Evolutionary conservation across 768 basidiomycete genomes (phyloP).

Genomic region (Amyloporia xantha): DNA sequence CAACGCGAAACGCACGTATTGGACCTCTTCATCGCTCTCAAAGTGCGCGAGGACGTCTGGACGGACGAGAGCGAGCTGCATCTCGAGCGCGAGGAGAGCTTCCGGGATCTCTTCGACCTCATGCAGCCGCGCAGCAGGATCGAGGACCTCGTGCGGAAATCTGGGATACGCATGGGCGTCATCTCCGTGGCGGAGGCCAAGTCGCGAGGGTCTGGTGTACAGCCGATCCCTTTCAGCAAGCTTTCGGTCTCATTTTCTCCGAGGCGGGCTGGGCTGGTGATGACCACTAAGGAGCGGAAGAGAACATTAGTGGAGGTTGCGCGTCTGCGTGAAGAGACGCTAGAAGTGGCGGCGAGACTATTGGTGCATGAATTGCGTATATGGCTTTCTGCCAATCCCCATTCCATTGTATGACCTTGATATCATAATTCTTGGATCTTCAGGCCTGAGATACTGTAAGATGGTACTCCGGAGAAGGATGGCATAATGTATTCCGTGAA

Average conservation of each 20-base stretch:
- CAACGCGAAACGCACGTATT: conserved; percentile 73
- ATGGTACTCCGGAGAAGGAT: too few relatives aligned
- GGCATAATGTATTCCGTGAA: too few relatives aligned
- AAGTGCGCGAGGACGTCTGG: conserved; percentile 75
- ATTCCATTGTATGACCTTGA: too few relatives aligned
- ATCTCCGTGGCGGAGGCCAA: conserved; percentile 7
- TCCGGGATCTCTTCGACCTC: conserved; percentile 74
- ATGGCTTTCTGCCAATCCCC: conserved; percentile 26
- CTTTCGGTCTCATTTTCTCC: conserved; percentile 37
- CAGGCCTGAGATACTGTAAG: too few relatives aligned
- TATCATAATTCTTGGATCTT: too few relatives aligned
- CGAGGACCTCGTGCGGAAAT: conserved; percentile 61
- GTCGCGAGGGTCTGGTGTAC: not conserved
- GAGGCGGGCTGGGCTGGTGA: conserved; percentile 32
- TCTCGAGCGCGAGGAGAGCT: conserved; percentile 67
- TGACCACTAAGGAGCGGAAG: conserved; percentile 29
- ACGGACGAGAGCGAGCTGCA: conserved; percentile 69
- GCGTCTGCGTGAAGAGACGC: conserved; percentile 43
- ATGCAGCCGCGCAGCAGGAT: conserved; percentile 65
- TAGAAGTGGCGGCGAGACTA: conserved; percentile 49
- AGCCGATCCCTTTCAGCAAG: conserved; percentile 27
- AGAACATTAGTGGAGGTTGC: conserved; percentile 50
- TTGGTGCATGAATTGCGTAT: conserved; percentile 42
- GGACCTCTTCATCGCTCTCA: conserved; percentile 75
- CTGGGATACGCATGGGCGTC: conserved; percentile 35